Evolutionary conservation across 1,284 basidiomycete genomes (phyloP), one percentile per base, ranked within the genome.

Genomic region (Cryptococcus sp.): DNA sequence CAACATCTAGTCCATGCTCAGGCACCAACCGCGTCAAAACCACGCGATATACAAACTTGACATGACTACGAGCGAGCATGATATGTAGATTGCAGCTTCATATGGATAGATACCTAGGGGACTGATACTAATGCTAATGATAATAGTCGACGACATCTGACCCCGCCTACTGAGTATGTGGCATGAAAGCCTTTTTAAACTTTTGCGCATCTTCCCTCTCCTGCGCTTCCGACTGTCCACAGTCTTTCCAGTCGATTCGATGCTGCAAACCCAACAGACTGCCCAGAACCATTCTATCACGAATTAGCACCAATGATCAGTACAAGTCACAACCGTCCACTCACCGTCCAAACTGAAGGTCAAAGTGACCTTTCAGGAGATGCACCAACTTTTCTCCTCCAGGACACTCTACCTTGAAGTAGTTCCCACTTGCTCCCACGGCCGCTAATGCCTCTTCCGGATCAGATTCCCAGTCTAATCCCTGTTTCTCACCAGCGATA

Each of bases 311-410:
- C 13, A 15, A 5, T 13, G 52, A 46, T 33, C 46, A 14, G n/a
- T n/a, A n/a, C 38, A 41, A 41, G 38, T 41, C 33, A 34, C 30
- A 14, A 23, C n/a, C 49, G 46, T 45, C 33, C 60, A 73, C 85
- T 67, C 66, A 93, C 91, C 93, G 84, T 56, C 91, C 93, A 76
- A 96, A 97, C 72, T 96, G 91, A 51, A 97, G 79, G 62, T 86
- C 86, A 68, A 97, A 97, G 49, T 86, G 86, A 48, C 86, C 82
- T 68, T 85, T 85, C 67, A 96, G 84, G 58, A 91, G 73, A 77
- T 95, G 90, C 33, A 96, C 85, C 78, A 96, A 79, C 74, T 83
- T 87, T 59, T 81, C 80, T n/a, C 92, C 92, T 63, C 87, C 84
- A 0, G 94, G 93, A 50, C 95, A 78, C 66, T 95, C 90, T 4